These are phyloP conservation scores for Podospora fimiseda DNA, from an alignment of 495 filamentous ascomycete species.

Conservation along the genomic window DNA sequence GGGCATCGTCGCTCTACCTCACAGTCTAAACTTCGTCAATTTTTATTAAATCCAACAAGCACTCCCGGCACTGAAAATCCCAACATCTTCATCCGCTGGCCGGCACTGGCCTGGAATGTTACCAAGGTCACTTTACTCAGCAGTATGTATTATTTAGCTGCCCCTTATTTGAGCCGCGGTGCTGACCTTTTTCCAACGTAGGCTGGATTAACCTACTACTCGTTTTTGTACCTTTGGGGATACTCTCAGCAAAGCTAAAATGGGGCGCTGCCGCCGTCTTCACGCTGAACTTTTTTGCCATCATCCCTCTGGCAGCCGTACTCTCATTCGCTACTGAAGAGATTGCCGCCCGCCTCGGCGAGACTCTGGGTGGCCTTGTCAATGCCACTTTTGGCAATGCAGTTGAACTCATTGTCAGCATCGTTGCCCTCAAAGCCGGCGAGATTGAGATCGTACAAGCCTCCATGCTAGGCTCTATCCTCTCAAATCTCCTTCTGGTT, in stretches of 20 bases:
- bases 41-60: slow-evolving; percentile 38
- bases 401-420: slow-evolving; percentile 96
- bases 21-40: slow-evolving; percentile 17
- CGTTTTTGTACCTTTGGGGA: slow-evolving; percentile 84
- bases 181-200: slow-evolving; percentile 15
- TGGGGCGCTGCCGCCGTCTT: slow-evolving; percentile 78
- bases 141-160: slow-evolving; percentile 34
- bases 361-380: slow-evolving; percentile 84
- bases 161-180: background rate
- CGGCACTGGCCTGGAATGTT: slow-evolving; percentile 45
- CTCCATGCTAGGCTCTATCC: slow-evolving; percentile 94
- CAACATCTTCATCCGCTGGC: slow-evolving; percentile 52
- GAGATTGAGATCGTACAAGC: slow-evolving; percentile 95
- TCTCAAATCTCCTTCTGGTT: slow-evolving; percentile 92
- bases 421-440: slow-evolving; percentile 76
- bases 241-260: slow-evolving; percentile 63
- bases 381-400: slow-evolving; percentile 98
- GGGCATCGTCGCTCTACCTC: slow-evolving; percentile 2
- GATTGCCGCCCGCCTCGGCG: slow-evolving; percentile 72
- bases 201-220: slow-evolving; percentile 82
- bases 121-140: slow-evolving; percentile 49
- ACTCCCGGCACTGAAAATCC: slow-evolving; percentile 43
- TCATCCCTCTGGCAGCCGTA: slow-evolving; percentile 86
- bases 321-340: slow-evolving; percentile 96
- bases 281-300: slow-evolving; percentile 88